These are phyloP conservation scores for Pichia insulana DNA, from an alignment of 805 yeast genomes.

Conservation along the genomic window DNA sequence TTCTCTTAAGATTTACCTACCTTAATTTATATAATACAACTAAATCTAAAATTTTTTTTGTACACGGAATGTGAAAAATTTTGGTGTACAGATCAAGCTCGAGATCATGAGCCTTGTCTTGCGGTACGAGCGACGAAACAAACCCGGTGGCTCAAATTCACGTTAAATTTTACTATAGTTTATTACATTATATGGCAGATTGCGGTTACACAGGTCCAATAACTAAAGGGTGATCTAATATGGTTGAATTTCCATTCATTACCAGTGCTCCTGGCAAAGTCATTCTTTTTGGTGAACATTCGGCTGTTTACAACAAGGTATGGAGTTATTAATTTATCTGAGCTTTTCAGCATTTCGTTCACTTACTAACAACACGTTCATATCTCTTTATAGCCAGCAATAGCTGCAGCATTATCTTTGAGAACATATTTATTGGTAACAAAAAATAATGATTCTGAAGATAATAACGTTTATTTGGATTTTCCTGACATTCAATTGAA, in stretches of 20 bases:
- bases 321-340: slow-evolving; percentile 12
- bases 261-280: slow-evolving; percentile 97
- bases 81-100: background rate
- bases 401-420: slow-evolving; percentile 87
- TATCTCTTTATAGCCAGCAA: slow-evolving; percentile 56
- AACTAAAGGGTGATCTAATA: background rate
- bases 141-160: too few relatives aligned
- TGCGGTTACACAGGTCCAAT: background rate
- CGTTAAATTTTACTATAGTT: too few relatives aligned
- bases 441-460: slow-evolving; percentile 29
- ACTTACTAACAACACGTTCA: background rate
- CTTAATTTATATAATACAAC: background rate
- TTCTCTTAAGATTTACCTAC: background rate
- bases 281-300: slow-evolving; percentile 92
- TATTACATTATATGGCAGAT: too few relatives aligned
- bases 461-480: slow-evolving; percentile 47
- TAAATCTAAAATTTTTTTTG: slow-evolving; percentile 2
- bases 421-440: slow-evolving; percentile 72
- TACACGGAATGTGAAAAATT: background rate
- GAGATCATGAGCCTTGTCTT: too few relatives aligned
- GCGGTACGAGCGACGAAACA: too few relatives aligned
- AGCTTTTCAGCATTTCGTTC: slow-evolving; percentile 1
- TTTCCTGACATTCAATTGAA: slow-evolving; percentile 76
- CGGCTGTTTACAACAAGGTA: slow-evolving; percentile 80
- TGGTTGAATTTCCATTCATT: slow-evolving; percentile 42